Evolutionary conservation across 129 eudicot species (phyloP), one percentile per base, ranked within the genome.

Genomic region (Flaveria robusta): DNA sequence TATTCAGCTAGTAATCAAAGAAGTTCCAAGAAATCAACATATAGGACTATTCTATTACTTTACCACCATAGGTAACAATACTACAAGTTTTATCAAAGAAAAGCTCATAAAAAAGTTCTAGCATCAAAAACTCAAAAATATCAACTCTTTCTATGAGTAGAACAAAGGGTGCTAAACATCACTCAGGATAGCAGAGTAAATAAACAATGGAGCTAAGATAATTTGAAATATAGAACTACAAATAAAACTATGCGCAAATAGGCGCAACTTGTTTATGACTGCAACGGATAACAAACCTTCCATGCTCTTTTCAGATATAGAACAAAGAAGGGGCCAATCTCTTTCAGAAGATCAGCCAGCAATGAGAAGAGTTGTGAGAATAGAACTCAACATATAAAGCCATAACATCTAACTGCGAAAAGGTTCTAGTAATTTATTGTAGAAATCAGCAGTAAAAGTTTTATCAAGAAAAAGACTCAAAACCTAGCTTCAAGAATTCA

Each of bases 231-330:
- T 43, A 10, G 47, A 13, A 47, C 52, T 13, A 14, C 18, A 47
- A 47, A 47, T 8, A 47, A 4, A 13, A 47, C 52, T 14, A 47
- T 47, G 2, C 16, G 16, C n/a, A 14, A 47, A 2, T 12, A 47
- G 18, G 52, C 14, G 1, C 52, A 47, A 34, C 52, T 19, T 77
- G 15, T 24, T 70, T 52, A 81, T 10, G 26, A 11, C 16, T 47
- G 18, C 16, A 47, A 47, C 52, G 13, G 16, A 13, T 47, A 47
- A 72, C 85, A 70, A 71, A 91, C 96, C 88, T 91, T 89, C 88
- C 85, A 60, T 88, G 88, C 82, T 91, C 18, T 42, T 15, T 16
- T 9, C 2, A 24, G 9, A 26, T 59, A 75, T 46, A 10, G 20
- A 11, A 26, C 19, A 26, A 46, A 74, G 9, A 59, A 9, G 43